Evolutionary conservation across 768 basidiomycete species (phyloP).

Genomic region (Neoboletus magnificus): DNA sequence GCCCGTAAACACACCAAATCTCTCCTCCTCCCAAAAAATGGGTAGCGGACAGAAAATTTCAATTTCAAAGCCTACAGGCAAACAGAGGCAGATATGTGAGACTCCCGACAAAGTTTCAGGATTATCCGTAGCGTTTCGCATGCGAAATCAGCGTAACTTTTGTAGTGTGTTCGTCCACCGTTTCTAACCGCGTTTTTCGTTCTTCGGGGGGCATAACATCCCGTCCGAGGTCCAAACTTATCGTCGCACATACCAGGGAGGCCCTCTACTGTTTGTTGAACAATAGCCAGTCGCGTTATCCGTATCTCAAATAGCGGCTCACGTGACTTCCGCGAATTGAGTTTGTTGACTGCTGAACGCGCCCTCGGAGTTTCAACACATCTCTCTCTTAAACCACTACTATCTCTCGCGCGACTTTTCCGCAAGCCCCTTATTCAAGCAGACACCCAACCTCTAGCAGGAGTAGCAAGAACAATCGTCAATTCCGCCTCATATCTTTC

Average conservation of each 20-base stretch:
- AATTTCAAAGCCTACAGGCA: slow-evolving; percentile 15
- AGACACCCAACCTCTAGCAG: slow-evolving; percentile 13
- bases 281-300: slow-evolving; percentile 12
- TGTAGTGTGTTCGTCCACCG: neutral
- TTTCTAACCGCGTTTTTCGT: slow-evolving; percentile 16
- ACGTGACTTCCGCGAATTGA: slow-evolving; percentile 39
- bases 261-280: slow-evolving; percentile 1
- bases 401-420: slow-evolving; percentile 35
- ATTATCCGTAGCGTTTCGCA: slow-evolving; percentile 18
- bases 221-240: slow-evolving; percentile 3
- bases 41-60: slow-evolving; percentile 29
- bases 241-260: neutral
- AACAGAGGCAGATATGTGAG: slow-evolving; percentile 17
- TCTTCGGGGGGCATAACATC: slow-evolving; percentile 11
- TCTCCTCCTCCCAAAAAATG: slow-evolving; percentile 25
- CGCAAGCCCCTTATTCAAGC: slow-evolving; percentile 12
- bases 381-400: slow-evolving; percentile 47
- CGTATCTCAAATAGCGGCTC: slow-evolving; percentile 34
- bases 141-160: slow-evolving; percentile 18
- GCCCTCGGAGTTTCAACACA: slow-evolving; percentile 41
- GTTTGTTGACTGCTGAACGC: slow-evolving; percentile 40
- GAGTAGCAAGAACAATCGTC: slow-evolving; percentile 17
- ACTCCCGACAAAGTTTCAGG: slow-evolving; percentile 12
- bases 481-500: slow-evolving; percentile 11
- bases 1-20: slow-evolving; percentile 30